Conservation (phyloP, 768 basidiomycete genomes). For the Pholiota molesta region DNA sequence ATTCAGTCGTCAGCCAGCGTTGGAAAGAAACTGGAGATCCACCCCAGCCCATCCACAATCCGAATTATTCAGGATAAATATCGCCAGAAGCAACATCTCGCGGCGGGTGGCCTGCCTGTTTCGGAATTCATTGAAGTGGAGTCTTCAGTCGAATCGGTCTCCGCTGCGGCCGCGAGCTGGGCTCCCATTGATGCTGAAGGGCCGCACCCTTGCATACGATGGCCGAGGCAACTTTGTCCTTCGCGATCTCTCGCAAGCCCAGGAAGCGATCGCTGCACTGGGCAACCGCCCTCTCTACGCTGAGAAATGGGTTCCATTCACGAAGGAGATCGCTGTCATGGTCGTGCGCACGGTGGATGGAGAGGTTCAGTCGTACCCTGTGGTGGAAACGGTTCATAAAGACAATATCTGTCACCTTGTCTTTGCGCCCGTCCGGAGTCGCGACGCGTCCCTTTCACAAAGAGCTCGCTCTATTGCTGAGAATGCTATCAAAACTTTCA, state of each 20-base stretch:
- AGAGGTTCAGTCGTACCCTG: slow-evolving; percentile 81
- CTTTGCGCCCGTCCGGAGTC: slow-evolving; percentile 79
- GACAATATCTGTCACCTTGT: slow-evolving; percentile 94
- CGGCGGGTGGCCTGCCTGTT: slow-evolving; percentile 57
- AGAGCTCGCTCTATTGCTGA: slow-evolving; percentile 79
- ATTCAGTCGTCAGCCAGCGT: slow-evolving; percentile 39
- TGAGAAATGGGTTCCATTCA: slow-evolving; percentile 91
- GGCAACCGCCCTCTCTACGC: slow-evolving; percentile 82
- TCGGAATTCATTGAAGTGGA: slow-evolving; percentile 67
- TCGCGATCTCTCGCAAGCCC: slow-evolving; percentile 50
- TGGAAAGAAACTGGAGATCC: slow-evolving; percentile 44
- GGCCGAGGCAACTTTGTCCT: slow-evolving; percentile 92
- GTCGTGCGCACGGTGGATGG: slow-evolving; percentile 83
- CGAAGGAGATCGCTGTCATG: slow-evolving; percentile 94
- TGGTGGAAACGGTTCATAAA: slow-evolving; percentile 94
- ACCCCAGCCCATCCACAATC: slow-evolving; percentile 84
- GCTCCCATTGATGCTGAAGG: slow-evolving; percentile 96
- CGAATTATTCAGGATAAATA: slow-evolving; percentile 87
- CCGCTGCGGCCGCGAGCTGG: slow-evolving; percentile 58
- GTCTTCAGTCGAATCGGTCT: slow-evolving; percentile 51
- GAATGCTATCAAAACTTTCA: slow-evolving; percentile 72
- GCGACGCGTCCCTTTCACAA: slow-evolving; percentile 52
- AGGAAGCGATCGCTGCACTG: slow-evolving; percentile 55
- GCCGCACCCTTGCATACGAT: slow-evolving; percentile 93
- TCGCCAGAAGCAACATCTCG: slow-evolving; percentile 77